Evolutionary conservation across 495 filamentous ascomycete species (phyloP).

Genomic region (Amphirosellinia nigrospora): DNA sequence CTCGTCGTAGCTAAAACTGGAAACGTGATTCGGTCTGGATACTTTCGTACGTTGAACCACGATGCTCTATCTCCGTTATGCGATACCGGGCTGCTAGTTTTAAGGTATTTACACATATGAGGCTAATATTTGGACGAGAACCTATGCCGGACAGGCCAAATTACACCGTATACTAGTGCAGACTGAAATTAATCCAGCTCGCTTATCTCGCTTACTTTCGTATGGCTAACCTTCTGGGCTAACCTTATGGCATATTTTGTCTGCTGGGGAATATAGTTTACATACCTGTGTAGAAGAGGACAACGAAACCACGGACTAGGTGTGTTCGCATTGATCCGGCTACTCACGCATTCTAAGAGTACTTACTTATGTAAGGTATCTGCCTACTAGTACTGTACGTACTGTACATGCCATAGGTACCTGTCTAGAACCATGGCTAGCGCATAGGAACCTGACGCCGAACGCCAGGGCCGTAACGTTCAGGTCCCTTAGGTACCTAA

Average conservation of each 20-base stretch:
- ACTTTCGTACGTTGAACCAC: not conserved
- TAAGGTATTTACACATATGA: not conserved
- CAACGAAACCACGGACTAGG: not conserved
- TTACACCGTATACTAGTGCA: too few relatives aligned
- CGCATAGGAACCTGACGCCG: not conserved
- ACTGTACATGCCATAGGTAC: too few relatives aligned
- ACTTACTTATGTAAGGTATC: too few relatives aligned
- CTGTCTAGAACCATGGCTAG: constrained; percentile 1
- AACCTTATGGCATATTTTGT: too few relatives aligned
- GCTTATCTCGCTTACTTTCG: constrained; percentile 16
- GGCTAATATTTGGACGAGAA: not conserved
- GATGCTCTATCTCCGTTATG: not conserved
- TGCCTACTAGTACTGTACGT: too few relatives aligned
- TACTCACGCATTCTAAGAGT: not conserved
- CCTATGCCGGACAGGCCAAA: not conserved
- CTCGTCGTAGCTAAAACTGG: constrained; percentile 16
- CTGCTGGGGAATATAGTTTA: not conserved
- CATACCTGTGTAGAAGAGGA: not conserved
- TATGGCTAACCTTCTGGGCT: not conserved
- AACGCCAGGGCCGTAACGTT: not conserved
- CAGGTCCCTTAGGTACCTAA: not conserved
- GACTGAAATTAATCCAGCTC: constrained; percentile 7
- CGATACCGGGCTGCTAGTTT: not conserved
- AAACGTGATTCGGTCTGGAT: not conserved
- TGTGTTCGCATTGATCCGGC: not conserved